Conservation (phyloP, 129 eudicot genomes). For the Apium graveolens region DNA sequence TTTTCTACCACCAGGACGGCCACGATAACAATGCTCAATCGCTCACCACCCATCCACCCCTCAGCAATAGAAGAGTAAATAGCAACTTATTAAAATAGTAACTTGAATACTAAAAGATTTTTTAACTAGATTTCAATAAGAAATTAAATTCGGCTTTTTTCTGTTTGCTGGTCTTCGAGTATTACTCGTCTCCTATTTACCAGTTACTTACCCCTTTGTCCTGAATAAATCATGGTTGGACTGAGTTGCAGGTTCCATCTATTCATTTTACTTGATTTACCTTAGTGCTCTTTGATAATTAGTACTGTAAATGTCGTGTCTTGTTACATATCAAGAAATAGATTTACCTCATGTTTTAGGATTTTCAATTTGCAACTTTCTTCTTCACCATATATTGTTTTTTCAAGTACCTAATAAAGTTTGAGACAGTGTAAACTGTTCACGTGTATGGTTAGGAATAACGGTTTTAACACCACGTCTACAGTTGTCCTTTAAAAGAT, state of each 20-base stretch:
- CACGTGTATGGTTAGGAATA: background rate
- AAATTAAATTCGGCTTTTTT: background rate
- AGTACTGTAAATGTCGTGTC: background rate
- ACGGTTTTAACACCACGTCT: background rate
- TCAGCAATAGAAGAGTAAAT: too few relatives aligned
- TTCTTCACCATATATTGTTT: background rate
- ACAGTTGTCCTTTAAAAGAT: too few relatives aligned
- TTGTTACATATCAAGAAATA: background rate
- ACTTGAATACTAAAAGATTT: background rate
- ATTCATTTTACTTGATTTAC: background rate
- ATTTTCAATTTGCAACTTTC: background rate
- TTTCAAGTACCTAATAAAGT: background rate
- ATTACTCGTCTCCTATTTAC: background rate
- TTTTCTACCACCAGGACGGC: too few relatives aligned
- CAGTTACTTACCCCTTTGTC: background rate
- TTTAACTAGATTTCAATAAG: background rate
- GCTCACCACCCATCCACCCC: too few relatives aligned
- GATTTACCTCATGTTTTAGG: background rate
- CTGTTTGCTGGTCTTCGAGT: background rate
- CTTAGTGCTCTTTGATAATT: background rate
- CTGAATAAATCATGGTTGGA: background rate
- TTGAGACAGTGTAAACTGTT: background rate
- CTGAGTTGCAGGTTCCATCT: background rate
- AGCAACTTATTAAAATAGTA: too few relatives aligned
- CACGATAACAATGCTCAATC: too few relatives aligned